Base-by-base conservation (phyloP, 2,329 filamentous ascomycete species). In the Colletotrichum chlorophyti region DNA sequence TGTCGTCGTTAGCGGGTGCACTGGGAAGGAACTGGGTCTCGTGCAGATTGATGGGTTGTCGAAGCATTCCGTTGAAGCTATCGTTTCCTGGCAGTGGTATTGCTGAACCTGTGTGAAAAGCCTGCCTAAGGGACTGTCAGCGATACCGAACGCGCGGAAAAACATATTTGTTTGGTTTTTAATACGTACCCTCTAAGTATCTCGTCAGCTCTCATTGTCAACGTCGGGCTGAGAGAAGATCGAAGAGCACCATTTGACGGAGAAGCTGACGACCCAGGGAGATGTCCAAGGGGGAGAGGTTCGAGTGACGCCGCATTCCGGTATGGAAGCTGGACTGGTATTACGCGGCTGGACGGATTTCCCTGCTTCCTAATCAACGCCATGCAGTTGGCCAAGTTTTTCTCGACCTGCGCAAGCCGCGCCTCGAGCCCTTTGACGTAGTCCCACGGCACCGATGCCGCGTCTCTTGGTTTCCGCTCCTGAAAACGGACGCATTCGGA, bases 341-440 rank as follows among this genome's bases (percentile, higher is more conserved):
- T 15, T 5, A 29, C 17, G 6, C 35, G n/a, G 11, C 15, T 15
- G 27, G 34, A 31, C 34, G 34, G 47, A 29, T 23, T 40, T 15
- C 47, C 47, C 11, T 50, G 47, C 17, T 19, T 50, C 34, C 47
- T 50, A 17, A 50, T 38, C 34, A 50, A 50, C 4, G 24, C 17
- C 47, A 50, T 50, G 12, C 47, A 50, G 24, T 31, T 50, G 10
- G 24, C 47, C 2, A 50, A 12, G n/a, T 19, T 35, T 32, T 45
- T 53, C 31, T 46, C 40, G 15, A 37, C 50, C 38, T 53, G 40
- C 6, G 50, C n/a, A 12, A 53, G 40, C 11, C 50, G 50, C n/a
- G 29, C 15, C 38, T 53, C 50, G 24, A 53, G 38, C 21, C 31
- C 50, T 32, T 46, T 53, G 40, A 53, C 38, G 32, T 53, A 53